phyloP scores from a whole-genome alignment of 2,329 filamentous ascomycete genomes.

The Alternaria novae-zelandiae region DNA sequence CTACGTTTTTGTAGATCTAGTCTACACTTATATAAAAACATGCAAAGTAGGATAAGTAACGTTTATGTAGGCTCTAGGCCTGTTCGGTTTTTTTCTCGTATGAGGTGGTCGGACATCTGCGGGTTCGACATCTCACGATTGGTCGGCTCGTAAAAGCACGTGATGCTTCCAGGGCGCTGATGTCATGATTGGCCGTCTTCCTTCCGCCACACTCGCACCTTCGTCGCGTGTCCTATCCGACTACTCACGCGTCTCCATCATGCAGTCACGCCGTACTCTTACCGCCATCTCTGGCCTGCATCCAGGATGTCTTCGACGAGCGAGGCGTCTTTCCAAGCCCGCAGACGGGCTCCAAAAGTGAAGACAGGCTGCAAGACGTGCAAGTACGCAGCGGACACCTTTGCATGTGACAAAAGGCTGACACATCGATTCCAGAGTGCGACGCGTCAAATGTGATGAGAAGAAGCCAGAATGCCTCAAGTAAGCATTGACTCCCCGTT shows the following conservation, averaged over 20 bases:
- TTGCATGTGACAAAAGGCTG: neutral
- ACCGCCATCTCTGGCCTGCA: neutral
- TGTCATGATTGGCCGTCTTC: neutral
- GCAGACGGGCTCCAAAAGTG: slow-evolving; percentile 26
- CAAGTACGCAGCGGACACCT: slow-evolving; percentile 25
- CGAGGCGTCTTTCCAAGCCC: neutral
- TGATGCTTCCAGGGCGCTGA: neutral
- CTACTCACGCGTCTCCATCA: neutral
- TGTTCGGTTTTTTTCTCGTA: slow-evolving; percentile 6
- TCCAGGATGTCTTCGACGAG: slow-evolving; percentile 4
- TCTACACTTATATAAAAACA: too few relatives aligned
- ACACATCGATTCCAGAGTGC: slow-evolving; percentile 5
- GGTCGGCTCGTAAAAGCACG: slow-evolving; percentile 17
- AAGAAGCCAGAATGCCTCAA: slow-evolving; percentile 24
- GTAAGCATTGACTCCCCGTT: slow-evolving; percentile 8
- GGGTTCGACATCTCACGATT: slow-evolving; percentile 1
- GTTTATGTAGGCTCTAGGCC: too few relatives aligned
- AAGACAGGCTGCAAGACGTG: slow-evolving; percentile 35
- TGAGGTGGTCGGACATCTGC: neutral
- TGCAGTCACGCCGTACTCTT: neutral
- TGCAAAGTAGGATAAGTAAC: fast-evolving
- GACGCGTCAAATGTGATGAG: slow-evolving; percentile 33
- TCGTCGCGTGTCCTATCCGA: neutral
- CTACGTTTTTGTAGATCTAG: too few relatives aligned
- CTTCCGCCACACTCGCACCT: neutral